phyloP scores from a whole-genome alignment of 495 filamentous ascomycete genomes.

The Aspergillus bridgeri region DNA sequence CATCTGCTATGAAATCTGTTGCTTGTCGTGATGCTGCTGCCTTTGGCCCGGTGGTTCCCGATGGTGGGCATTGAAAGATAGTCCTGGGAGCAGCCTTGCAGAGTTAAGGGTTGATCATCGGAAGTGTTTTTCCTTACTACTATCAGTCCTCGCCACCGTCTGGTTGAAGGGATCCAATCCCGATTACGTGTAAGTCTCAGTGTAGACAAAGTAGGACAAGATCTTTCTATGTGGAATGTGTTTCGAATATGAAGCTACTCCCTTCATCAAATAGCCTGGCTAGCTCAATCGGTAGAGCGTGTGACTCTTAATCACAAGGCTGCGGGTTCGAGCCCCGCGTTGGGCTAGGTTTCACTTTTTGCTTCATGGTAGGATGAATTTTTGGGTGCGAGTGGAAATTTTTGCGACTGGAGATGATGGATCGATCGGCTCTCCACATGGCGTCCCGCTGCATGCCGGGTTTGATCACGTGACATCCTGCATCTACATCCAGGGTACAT shows the following conservation, averaged over 20 bases:
- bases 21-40: neutral
- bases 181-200: too few relatives aligned
- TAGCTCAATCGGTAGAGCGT: conserved; percentile 62
- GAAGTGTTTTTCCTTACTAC: neutral
- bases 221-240: neutral
- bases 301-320: conserved; percentile 45
- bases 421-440: neutral
- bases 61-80: neutral
- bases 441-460: neutral
- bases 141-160: neutral
- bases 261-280: conserved; percentile 29
- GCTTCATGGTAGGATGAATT: neutral
- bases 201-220: neutral
- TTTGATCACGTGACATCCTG: neutral
- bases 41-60: neutral
- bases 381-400: neutral
- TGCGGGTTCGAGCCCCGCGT: neutral
- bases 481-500: too few relatives aligned
- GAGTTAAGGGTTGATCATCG: neutral
- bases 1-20: neutral
- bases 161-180: neutral
- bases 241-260: neutral
- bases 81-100: neutral
- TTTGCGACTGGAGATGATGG: neutral
- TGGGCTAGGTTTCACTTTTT: neutral